phyloP scores from a whole-genome alignment of 2,329 filamentous ascomycete genomes.

The Didymella exigua region DNA sequence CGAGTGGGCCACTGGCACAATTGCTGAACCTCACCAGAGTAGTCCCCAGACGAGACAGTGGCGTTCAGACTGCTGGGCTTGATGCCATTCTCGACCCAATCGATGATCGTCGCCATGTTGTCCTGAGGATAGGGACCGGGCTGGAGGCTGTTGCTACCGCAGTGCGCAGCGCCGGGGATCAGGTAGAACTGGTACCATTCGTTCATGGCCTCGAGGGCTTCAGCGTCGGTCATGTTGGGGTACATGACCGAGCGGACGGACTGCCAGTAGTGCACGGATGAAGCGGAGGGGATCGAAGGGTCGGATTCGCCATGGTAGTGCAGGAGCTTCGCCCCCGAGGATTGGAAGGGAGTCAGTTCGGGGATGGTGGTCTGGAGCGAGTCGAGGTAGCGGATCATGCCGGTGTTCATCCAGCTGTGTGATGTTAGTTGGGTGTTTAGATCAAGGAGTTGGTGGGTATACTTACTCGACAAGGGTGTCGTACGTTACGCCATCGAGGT shows the following conservation, averaged over 20 bases:
- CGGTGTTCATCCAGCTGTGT: constrained; percentile 58
- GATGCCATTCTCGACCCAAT: constrained; percentile 59
- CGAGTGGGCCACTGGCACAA: constrained; percentile 53
- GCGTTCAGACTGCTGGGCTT: constrained; percentile 54
- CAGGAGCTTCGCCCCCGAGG: constrained; percentile 60
- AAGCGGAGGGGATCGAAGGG: constrained; percentile 58
- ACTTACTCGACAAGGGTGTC: constrained; percentile 55
- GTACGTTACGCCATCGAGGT: constrained; percentile 55
- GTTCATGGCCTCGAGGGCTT: constrained; percentile 50
- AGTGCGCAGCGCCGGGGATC: constrained; percentile 61
- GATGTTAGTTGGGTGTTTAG: background rate
- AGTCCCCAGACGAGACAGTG: constrained; percentile 33
- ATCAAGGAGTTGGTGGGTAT: background rate
- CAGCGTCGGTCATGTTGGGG: constrained; percentile 47
- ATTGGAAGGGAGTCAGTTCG: constrained; percentile 59
- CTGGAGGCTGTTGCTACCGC: constrained; percentile 39
- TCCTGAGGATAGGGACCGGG: constrained; percentile 51
- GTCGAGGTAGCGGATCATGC: constrained; percentile 57
- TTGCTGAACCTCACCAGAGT: constrained; percentile 46
- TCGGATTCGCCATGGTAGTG: constrained; percentile 66
- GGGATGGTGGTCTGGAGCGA: constrained; percentile 61
- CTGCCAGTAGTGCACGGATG: constrained; percentile 62
- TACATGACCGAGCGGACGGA: constrained; percentile 60
- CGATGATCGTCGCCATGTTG: constrained; percentile 47
- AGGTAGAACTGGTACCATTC: constrained; percentile 63